These are phyloP conservation scores for Paraphoma sp. DNA, from an alignment of 2,329 filamentous ascomycete genomes.

Conservation along the genomic window DNA sequence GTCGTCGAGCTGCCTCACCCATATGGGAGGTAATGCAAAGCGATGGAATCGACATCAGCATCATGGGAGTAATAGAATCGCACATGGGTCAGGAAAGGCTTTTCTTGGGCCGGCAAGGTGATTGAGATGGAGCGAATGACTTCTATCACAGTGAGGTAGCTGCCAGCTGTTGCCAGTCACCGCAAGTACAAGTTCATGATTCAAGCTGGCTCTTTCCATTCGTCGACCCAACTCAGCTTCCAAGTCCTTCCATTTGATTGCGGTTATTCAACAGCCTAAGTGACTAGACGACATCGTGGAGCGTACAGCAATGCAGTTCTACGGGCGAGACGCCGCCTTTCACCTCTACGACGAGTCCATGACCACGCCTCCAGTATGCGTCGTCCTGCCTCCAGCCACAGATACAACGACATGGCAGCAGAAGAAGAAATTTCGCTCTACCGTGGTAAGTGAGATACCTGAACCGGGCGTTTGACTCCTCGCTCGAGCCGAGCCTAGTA, in stretches of 20 bases:
- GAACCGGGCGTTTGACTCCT: not conserved
- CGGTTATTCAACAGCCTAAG: not conserved
- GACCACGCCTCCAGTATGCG: not conserved
- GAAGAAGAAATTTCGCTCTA: constrained; percentile 10
- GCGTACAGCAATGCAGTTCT: not conserved
- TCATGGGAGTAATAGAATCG: too few relatives aligned
- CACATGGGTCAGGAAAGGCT: too few relatives aligned
- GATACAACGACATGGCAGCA: constrained; percentile 30
- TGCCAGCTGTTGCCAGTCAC: too few relatives aligned
- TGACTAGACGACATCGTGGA: not conserved
- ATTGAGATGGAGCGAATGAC: not conserved
- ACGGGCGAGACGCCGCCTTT: not conserved
- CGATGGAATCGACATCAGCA: too few relatives aligned
- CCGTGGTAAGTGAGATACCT: constrained; percentile 21
- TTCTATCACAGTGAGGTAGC: not conserved
- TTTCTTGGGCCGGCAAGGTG: too few relatives aligned
- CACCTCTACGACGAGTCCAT: not conserved
- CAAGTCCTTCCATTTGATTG: not conserved
- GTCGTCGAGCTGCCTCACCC: too few relatives aligned
- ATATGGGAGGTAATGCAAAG: too few relatives aligned
- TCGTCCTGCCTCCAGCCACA: not conserved
- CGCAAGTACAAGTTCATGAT: not conserved
- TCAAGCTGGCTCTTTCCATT: not conserved
- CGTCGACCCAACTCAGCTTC: not conserved
- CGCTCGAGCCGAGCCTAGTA: not conserved